Base-by-base conservation (phyloP, 257 asterid species). In the Oldenlandia corymbosa region DNA sequence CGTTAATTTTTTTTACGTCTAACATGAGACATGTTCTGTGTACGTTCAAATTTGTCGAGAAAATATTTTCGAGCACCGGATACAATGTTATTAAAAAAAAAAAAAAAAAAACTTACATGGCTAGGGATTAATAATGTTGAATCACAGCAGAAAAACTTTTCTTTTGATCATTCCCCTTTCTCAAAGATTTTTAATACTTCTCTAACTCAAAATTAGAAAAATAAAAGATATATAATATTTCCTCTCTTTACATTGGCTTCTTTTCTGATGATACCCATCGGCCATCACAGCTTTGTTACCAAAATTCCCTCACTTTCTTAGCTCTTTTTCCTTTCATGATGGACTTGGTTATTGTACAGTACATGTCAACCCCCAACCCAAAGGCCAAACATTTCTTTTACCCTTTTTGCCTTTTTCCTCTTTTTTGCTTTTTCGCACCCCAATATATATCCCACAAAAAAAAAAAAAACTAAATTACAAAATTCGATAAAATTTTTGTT, bases 301-400 rank as follows among this genome's bases (percentile, higher is more conserved):
- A 60, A 51, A 54, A 70, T 45, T 58, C 41, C 55, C 8, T 47
- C 41, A 27, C 68, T 69, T 69, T 39, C 56, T 69, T 18, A 12
- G 21, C 51, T 48, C 58, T 51, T 71, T 65, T 41, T 23, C 48
- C 49, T 65, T 31, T 62, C 3, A 46, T 0, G 18, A 5, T 1
- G 47, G 26, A 36, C 14, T 8, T 20, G n/a, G n/a, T 58, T 64
- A n/a, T 13, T 21, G 67, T 14, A 14, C 12, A 30, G 70, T 56
- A 47, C 55, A 53, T 50, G 37, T 58, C 75, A 71, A 18, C 57
- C n/a, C 70, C 47, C 48, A 48, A 64, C 39, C 39, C 39, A 20
- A 48, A 64, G 46, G 10, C 26, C 55, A 42, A 64, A 21, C 24
- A 31, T 9, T 43, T 51, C 24, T 41, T n/a, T n/a, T n/a, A n/a